phyloP scores from a whole-genome alignment of 495 filamentous ascomycete genomes.

The Niebla homalea region DNA sequence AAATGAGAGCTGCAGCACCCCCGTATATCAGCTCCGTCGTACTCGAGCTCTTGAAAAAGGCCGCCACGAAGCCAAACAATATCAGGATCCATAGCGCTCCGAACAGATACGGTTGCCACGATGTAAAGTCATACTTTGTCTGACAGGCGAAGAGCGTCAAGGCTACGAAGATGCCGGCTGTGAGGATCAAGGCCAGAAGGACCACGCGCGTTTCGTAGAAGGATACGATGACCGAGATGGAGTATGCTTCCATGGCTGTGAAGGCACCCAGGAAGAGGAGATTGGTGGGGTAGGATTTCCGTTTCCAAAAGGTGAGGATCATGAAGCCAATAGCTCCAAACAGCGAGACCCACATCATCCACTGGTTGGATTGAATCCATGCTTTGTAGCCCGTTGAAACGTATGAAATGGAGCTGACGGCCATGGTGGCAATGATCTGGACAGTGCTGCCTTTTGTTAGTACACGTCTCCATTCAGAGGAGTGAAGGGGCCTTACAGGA shows the following conservation, averaged over 20 bases:
- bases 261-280: constrained; percentile 85
- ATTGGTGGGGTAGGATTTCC: constrained; percentile 91
- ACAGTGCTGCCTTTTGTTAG: constrained; percentile 43
- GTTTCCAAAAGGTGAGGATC: constrained; percentile 91
- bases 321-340: constrained; percentile 71
- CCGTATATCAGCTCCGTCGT: constrained; percentile 75
- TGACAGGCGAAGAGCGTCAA: constrained; percentile 94
- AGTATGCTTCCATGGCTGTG: constrained; percentile 87
- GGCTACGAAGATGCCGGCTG: constrained; percentile 82
- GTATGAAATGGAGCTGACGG: constrained; percentile 73
- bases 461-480: not conserved
- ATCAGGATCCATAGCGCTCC: constrained; percentile 80
- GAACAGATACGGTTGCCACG: constrained; percentile 91
- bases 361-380: constrained; percentile 78
- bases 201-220: constrained; percentile 75
- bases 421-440: constrained; percentile 74
- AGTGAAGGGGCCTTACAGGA: constrained; percentile 41
- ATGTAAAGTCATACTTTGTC: constrained; percentile 94
- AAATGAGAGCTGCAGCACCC: constrained; percentile 67
- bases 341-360: constrained; percentile 74
- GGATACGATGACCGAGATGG: constrained; percentile 78
- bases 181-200: constrained; percentile 79
- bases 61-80: constrained; percentile 79
- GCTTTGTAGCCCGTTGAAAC: constrained; percentile 61
- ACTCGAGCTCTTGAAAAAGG: constrained; percentile 68